A percentile compares a stretch with the other conserved stretches of the same genome.
These are phyloP conservation scores for Beauveria sp. DNA, from an alignment of 2,329 filamentous ascomycete species.

Conservation along the genomic window DNA sequence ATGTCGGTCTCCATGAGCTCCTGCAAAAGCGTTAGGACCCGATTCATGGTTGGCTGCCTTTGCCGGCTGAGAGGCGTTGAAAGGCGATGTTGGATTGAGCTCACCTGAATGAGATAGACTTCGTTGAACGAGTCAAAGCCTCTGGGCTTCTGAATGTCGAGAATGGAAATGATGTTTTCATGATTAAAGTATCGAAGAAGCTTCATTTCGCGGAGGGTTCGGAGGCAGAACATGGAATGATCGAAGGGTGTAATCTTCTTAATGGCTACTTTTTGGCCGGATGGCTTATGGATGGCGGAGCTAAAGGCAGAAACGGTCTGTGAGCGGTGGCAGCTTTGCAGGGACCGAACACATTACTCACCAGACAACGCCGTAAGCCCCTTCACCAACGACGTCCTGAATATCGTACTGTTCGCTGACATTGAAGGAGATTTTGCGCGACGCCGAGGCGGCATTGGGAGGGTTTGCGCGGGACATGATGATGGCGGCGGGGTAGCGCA, in stretches of 20 bases:
- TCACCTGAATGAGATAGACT: conserved; percentile 95
- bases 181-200: conserved; percentile 98
- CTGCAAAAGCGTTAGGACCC: conserved; percentile 33
- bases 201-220: conserved; percentile 98
- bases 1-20: conserved; percentile 99
- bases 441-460: conserved; percentile 52
- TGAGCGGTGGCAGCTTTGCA: conserved; percentile 3
- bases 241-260: conserved; percentile 99
- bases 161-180: conserved; percentile 98
- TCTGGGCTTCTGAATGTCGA: conserved; percentile 96
- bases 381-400: conserved; percentile 97
- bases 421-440: conserved; percentile 98
- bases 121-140: conserved; percentile 96
- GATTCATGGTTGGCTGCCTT: not conserved
- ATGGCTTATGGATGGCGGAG: conserved; percentile 96
- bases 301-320: conserved; percentile 35
- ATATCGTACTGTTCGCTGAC: conserved; percentile 99
- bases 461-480: conserved; percentile 51
- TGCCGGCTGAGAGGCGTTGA: not conserved
- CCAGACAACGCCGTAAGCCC: conserved; percentile 98
- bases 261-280: conserved; percentile 96
- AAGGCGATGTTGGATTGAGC: conserved; percentile 15
- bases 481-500: conserved; percentile 14
- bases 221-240: conserved; percentile 96
- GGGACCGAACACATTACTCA: conserved; percentile 39